Base-by-base conservation (phyloP, 2,329 filamentous ascomycete species). In the Aspergillus alliaceus region DNA sequence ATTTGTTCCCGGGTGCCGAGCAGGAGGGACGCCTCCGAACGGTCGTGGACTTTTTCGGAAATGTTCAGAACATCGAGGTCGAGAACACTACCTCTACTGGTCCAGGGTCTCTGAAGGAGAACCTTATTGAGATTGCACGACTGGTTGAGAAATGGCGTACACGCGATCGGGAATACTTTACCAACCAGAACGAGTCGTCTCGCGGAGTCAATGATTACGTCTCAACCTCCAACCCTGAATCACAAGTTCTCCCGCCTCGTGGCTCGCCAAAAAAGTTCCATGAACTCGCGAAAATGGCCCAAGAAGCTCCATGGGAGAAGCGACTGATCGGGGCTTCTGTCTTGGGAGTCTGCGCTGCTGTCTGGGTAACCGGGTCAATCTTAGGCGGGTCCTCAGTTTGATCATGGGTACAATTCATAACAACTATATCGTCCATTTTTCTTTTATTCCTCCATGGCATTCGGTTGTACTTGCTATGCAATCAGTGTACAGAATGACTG, bases 21-120 rank as follows among this genome's bases (percentile, higher is more conserved):
- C 80, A 86, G 7, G 87, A 84, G 9, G 93, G 90, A 0, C 84
- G 93, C 53, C 86, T 89, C 65, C 86, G 93, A 40, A 82, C 95
- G 29, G 86, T 99, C 39, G 96, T 96, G 67, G 95, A 99, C 72
- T 99, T 99, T 77, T 98, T 99, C 63, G 95, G 95, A 24, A 99
- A 98, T 72, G 92, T 98, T 14, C 95, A 99, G 73, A 96, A 93
- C 65, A 93, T 99, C 3, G 95, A 98, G 75, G 86, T 98, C 3
- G 90, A 95, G 64, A 82, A 82, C 25, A 79, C 80, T 44, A 81
- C 83, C 51, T 62, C 69, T 35, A 82, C 86, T 46, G 86, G 87
- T 50, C 70, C 67, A 15, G 72, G 69, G 54, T 76, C 69, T 22
- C 79, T 84, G 74, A 78, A 79, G 59, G 88, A 93, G 64, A 92